phyloP scores from a whole-genome alignment of 257 asterid species.

The Ehretia macrophylla region DNA sequence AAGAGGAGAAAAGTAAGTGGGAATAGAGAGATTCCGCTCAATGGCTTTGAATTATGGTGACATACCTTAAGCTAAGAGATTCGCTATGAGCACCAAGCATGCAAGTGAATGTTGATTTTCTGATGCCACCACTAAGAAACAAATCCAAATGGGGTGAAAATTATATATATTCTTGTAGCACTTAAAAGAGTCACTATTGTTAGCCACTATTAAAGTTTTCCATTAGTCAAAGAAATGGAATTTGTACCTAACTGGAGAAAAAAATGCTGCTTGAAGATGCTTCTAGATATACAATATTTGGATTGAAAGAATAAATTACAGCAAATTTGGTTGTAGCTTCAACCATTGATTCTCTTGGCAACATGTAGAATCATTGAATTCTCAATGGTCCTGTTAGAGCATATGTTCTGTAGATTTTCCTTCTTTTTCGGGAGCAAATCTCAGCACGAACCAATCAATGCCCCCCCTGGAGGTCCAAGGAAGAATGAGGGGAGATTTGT shows the following conservation, averaged over 20 bases:
- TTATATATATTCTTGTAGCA: slow-evolving; percentile 1
- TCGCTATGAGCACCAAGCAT: background rate
- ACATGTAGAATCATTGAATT: background rate
- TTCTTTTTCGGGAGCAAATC: no score
- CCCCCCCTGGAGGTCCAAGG: no score
- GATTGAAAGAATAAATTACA: background rate
- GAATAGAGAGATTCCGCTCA: slow-evolving; percentile 59
- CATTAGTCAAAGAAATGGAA: background rate
- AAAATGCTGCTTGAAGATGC: background rate
- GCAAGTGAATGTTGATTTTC: background rate
- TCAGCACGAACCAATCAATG: no score
- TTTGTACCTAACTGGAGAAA: background rate
- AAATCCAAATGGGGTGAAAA: background rate
- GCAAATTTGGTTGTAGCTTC: background rate
- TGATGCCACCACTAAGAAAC: background rate
- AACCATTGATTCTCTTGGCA: background rate
- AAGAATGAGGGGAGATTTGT: no score
- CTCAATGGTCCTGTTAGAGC: background rate
- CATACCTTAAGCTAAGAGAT: background rate
- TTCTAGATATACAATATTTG: background rate
- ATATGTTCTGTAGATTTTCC: background rate
- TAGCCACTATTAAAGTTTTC: background rate
- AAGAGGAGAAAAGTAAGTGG: slow-evolving; percentile 48
- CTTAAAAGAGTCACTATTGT: background rate
- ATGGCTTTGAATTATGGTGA: slow-evolving; percentile 17